These are phyloP conservation scores for Podospora comata DNA, from an alignment of 495 filamentous ascomycete species.

Conservation along the genomic window DNA sequence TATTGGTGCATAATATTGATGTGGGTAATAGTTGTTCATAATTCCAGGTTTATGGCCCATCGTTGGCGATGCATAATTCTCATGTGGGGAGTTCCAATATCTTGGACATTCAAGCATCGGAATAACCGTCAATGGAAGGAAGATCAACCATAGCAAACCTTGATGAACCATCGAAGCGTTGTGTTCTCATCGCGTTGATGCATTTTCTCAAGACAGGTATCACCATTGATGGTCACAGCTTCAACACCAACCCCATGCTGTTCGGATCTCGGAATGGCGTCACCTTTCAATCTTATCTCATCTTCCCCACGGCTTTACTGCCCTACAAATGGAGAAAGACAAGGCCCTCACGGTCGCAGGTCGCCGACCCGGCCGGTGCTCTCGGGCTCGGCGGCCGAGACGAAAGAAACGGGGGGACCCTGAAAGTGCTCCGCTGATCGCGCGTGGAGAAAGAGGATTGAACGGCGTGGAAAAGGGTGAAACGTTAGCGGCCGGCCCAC, in stretches of 20 bases:
- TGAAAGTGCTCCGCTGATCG: not conserved
- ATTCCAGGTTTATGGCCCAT: too few species aligned
- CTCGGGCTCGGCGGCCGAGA: not conserved
- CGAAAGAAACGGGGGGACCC: not conserved
- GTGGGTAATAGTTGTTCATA: too few species aligned
- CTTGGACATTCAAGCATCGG: too few species aligned
- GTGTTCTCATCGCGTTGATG: too few species aligned
- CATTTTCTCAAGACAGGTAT: too few species aligned
- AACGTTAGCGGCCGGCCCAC: not conserved
- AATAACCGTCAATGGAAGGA: too few species aligned
- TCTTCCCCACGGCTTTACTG: not conserved
- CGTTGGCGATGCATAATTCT: too few species aligned
- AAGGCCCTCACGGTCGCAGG: not conserved
- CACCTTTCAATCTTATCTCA: not conserved
- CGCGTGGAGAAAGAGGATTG: not conserved
- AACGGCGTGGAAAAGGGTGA: not conserved
- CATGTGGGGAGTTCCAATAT: too few species aligned
- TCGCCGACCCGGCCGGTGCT: not conserved
- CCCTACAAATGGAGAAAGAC: not conserved
- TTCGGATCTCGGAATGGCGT: not conserved
- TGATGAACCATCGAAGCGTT: too few species aligned
- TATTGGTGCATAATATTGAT: too few species aligned
- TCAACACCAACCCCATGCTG: not conserved
- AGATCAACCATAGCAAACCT: too few species aligned
- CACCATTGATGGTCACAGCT: not conserved